A percentile compares a stretch with the other conserved stretches of the same genome.
phyloP scores from a whole-genome alignment of 2,329 filamentous ascomycete species.

The Clathrospora elynae region DNA sequence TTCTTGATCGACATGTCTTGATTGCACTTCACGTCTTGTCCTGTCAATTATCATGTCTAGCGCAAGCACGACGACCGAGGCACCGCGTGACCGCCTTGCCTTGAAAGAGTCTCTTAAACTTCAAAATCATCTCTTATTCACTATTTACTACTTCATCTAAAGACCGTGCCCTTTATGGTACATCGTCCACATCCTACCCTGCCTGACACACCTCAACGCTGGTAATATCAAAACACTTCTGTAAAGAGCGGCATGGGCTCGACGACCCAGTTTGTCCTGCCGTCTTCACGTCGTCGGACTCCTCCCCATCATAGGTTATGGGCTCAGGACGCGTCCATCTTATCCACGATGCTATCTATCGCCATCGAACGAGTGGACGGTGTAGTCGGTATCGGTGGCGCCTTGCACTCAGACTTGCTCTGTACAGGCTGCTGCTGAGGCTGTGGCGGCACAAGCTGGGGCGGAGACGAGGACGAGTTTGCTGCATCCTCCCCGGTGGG shows the following conservation, averaged over 20 bases:
- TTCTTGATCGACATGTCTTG: conserved; percentile 27
- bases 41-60: background rate
- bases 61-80: background rate
- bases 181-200: conserved; percentile 3
- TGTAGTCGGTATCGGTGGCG: conserved; percentile 45
- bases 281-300: background rate
- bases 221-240: conserved; percentile 21
- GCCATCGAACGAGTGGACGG: conserved; percentile 47
- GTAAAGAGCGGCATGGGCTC: conserved; percentile 5
- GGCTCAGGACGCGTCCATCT: conserved; percentile 42
- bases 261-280: background rate
- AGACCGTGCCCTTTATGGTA: conserved; percentile 4
- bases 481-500: conserved; percentile 27
- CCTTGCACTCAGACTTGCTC: conserved; percentile 36
- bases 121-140: conserved; percentile 7
- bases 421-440: conserved; percentile 20
- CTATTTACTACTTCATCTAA: conserved; percentile 10
- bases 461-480: conserved; percentile 27
- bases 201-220: conserved; percentile 12
- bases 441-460: conserved; percentile 16
- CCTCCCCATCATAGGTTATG: conserved; percentile 1
- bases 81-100: too few species aligned
- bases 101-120: too few species aligned
- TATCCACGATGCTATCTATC: conserved; percentile 49
- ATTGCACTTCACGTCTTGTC: conserved; percentile 26